Base-by-base conservation (phyloP, 805 yeast species). In the Cyberlindnera galapagoensis region DNA sequence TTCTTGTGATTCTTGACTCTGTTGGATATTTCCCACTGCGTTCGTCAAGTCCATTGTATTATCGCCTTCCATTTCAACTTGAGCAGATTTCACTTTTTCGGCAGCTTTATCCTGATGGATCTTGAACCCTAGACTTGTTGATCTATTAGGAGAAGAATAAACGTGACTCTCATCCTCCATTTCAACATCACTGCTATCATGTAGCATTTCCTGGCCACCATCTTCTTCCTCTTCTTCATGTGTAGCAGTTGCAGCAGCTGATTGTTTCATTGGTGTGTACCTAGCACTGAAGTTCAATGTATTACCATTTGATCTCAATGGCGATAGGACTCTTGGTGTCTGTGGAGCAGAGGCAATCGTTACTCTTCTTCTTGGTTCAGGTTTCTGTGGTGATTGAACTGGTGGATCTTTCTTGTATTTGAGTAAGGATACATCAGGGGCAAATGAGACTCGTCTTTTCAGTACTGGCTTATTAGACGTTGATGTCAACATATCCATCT, bases 401-500 rank as follows among this genome's bases (percentile, higher is more conserved):
- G 32, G 39, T 3, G 49, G 45, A 8, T 43, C 35, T 17, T 44
- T 33, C 9, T 49, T 52, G 20, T 50, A 42, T 26, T 49, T 52
- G 39, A 50, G 56, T n/a, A 52, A 28, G 2, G 56, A 50, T 3
- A 49, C 56, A 16, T 52, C 54, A 21, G 55, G 56, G 9, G 54
- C 54, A 28, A 52, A 52, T 2, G 56, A 52, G 2, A 52, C 56
- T 14, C 56, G 40, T 33, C 56, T 36, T 12, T 16, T 28, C 4
- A 18, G 14, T n/a, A 11, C 6, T 26, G 45, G 43, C 28, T 44
- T 42, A 2, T 35, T 39, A 5, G 27, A 33, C 8, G 26, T 39
- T 17, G 32, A 30, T 5, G 46, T 19, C 4, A 25, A 31, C 3
- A 33, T 13, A 10, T 28, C 40, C 7, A 35, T 38, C 26, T 45